Percentiles rank a stretch among this genome's conserved stretches.
phyloP scores from a whole-genome alignment of 257 asterid species.

The Paulownia fortunei region DNA sequence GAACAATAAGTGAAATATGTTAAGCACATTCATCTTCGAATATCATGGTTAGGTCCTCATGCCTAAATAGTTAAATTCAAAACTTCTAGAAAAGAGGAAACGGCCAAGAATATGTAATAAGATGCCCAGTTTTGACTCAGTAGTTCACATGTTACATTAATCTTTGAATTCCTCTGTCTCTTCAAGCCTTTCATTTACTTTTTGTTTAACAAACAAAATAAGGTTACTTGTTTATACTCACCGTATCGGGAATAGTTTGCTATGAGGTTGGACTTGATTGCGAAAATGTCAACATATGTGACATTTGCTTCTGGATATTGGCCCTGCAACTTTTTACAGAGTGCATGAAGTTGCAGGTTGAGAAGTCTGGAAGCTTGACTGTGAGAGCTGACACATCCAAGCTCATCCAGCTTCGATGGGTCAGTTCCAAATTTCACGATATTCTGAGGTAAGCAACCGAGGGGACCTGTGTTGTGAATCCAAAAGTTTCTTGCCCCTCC shows the following conservation, averaged over 20 bases:
- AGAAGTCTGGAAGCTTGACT: conserved; percentile 84
- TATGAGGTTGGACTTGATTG: conserved; percentile 83
- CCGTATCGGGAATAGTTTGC: conserved; percentile 81
- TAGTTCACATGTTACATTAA: no score
- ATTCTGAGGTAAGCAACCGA: conserved; percentile 91
- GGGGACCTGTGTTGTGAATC: conserved; percentile 96
- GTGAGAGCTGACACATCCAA: conserved; percentile 85
- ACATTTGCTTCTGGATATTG: conserved; percentile 74
- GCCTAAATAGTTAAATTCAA: no score
- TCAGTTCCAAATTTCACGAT: conserved; percentile 83
- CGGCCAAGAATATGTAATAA: no score
- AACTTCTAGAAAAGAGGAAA: no score
- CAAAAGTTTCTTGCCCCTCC: conserved; percentile 87
- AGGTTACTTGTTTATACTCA: conserved; percentile 39
- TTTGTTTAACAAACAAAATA: not conserved
- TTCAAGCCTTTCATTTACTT: not conserved
- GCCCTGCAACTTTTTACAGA: conserved; percentile 74
- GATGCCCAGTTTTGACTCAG: no score
- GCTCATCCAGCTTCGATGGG: conserved; percentile 83
- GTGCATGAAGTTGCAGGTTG: conserved; percentile 81
- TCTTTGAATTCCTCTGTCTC: not conserved
- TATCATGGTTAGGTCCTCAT: no score
- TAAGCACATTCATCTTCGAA: no score
- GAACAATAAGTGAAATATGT: no score
- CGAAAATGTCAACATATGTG: conserved; percentile 70